Conservation (phyloP, 148 eudicot genomes). For the Dianthus caryophyllus region DNA sequence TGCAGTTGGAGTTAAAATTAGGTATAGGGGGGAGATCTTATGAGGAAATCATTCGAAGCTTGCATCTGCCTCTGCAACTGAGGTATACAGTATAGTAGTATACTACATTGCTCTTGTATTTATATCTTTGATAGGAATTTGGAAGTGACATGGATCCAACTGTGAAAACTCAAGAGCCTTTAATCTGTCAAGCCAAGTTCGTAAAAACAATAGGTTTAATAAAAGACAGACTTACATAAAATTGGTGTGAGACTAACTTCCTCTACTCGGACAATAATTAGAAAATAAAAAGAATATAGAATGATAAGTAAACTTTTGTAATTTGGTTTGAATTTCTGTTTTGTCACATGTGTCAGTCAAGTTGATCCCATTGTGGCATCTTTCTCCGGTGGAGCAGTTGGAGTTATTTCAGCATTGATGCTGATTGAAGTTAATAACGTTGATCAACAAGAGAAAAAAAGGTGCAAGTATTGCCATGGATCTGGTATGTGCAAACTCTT, state of each 20-base stretch:
- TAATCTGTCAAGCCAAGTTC: background rate
- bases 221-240: no score
- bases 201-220: background rate
- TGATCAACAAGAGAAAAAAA: slow-evolving; percentile 88
- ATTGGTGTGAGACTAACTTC: no score
- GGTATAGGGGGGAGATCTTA: slow-evolving; percentile 93
- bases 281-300: no score
- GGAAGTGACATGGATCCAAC: background rate
- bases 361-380: slow-evolving; percentile 98
- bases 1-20: slow-evolving; percentile 86
- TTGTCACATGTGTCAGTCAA: slow-evolving; percentile 50
- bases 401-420: slow-evolving; percentile 94
- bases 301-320: no score
- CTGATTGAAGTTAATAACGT: slow-evolving; percentile 85
- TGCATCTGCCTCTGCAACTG: slow-evolving; percentile 85
- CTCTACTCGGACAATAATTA: no score
- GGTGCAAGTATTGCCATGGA: slow-evolving; percentile 95
- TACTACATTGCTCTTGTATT: background rate
- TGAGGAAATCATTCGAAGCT: slow-evolving; percentile 68
- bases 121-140: background rate
- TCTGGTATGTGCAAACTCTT: slow-evolving; percentile 48
- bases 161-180: slow-evolving; percentile 12
- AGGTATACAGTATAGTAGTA: no score
- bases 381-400: slow-evolving; percentile 94
- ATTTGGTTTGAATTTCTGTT: slow-evolving; percentile 6